A percentile compares a stretch with the other conserved stretches of the same genome.
These are phyloP conservation scores for Salix dunnii DNA, from an alignment of 345 rosid species.

Conservation along the genomic window DNA sequence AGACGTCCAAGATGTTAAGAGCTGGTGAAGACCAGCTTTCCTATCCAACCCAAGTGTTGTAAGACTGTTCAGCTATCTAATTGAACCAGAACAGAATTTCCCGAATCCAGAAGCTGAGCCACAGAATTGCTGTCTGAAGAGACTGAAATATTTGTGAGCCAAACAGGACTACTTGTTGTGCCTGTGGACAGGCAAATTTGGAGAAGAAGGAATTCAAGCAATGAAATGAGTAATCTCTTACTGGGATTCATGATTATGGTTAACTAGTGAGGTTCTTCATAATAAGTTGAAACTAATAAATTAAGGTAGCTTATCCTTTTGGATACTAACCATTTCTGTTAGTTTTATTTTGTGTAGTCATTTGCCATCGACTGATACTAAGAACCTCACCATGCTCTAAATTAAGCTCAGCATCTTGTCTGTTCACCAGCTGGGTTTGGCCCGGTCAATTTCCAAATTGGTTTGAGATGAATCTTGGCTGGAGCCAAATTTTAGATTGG, in stretches of 20 bases:
- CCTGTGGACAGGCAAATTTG: neutral
- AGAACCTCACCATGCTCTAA: too few species aligned
- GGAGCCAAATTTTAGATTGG: too few species aligned
- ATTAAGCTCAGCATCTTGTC: too few species aligned
- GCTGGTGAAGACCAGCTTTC: neutral
- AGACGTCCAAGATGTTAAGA: neutral
- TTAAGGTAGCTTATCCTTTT: neutral
- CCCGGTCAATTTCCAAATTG: too few species aligned
- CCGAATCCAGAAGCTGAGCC: neutral
- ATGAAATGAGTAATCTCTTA: neutral
- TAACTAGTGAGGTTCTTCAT: neutral
- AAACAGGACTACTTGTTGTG: neutral
- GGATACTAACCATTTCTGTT: neutral
- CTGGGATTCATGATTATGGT: neutral
- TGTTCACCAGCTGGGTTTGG: too few species aligned
- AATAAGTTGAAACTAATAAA: too few species aligned
- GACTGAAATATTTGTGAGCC: slow-evolving; percentile 2
- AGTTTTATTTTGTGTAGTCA: neutral
- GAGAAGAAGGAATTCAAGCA: neutral
- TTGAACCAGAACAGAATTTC: neutral
- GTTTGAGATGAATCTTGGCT: too few species aligned
- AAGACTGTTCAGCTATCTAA: neutral
- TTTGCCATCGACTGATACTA: too few species aligned
- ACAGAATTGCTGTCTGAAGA: neutral
- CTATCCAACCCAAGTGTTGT: neutral